Evolutionary conservation across 441 rosid genomes (phyloP), one percentile per base, ranked within the genome.

Genomic region (Melastoma candidum): DNA sequence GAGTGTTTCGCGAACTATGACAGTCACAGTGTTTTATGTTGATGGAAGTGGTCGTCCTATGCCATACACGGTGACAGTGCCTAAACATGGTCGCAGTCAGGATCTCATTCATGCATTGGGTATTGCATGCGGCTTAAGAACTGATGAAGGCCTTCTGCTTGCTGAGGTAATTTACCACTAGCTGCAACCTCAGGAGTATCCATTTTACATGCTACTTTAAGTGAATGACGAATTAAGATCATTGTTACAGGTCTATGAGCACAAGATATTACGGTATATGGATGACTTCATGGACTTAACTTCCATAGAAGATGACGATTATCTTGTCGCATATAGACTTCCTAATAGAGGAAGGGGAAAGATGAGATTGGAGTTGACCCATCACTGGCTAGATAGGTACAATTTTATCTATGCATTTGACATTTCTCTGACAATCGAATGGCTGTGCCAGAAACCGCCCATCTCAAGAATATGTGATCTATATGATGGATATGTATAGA

Each of bases 321-420:
- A 45, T 57, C 59, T 83, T 57, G 90, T 76, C 49, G 90, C 87
- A 2, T 83, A 77, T 60, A 74, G 85, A 50, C 69, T 85, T 60
- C 68, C 74, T 41, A 77, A 68, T 12, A 78, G 76, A 63, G 77
- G 58, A 66, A 46, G 63, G 2, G 92, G 92, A 13, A 84, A 81
- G 71, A 77, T 48, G 65, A 92, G 62, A 63, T 71, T 92, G 39
- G 87, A 81, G 77, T 64, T 92, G 29, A 68, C 77, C 57, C 87
- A 84, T 64, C 74, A 77, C 48, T 69, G 71, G 73, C 68, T 53
- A 48, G 81, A 74, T 56, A 82, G 74, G 98, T 92, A 64, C 74
- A 36, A 77, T 44, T 63, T 45, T 22, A 36, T 36, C 41, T 36
- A 36, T 36, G 41, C 41, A 36, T 36, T 36, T 29, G 6, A 1